phyloP scores from a whole-genome alignment of 192 early-diverging fungal genomes.

The Lunasporangiospora selenospora region DNA sequence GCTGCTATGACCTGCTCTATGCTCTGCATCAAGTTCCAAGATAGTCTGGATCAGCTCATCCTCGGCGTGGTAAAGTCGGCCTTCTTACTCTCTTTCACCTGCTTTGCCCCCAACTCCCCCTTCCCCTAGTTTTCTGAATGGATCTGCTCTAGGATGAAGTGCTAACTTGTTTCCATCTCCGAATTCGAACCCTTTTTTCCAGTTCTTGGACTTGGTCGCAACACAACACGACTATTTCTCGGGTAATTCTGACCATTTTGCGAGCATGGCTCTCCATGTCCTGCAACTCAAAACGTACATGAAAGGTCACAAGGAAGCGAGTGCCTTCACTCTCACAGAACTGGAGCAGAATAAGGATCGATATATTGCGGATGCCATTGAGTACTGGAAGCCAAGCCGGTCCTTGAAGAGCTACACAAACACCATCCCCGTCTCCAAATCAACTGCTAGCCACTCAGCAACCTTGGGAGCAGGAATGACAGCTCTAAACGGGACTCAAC shows the following conservation, averaged over 20 bases:
- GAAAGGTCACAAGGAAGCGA: conserved; percentile 40
- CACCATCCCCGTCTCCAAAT: conserved; percentile 1
- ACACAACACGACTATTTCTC: conserved; percentile 47
- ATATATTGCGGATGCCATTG: conserved; percentile 32
- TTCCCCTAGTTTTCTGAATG: too few relatives aligned
- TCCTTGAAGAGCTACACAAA: conserved; percentile 41
- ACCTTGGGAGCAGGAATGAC: too few relatives aligned
- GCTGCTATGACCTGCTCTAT: conserved; percentile 60
- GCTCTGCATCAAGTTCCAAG: conserved; percentile 62
- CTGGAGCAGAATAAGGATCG: conserved; percentile 43
- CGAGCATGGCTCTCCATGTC: conserved; percentile 40
- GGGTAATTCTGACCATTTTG: conserved; percentile 41
- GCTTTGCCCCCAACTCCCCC: too few relatives aligned
- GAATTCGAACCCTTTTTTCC: background rate
- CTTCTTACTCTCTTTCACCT: background rate
- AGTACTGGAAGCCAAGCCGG: conserved; percentile 48
- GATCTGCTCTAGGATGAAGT: too few relatives aligned
- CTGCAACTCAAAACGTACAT: conserved; percentile 44
- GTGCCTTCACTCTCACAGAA: conserved; percentile 11
- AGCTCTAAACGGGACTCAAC: conserved; percentile 39
- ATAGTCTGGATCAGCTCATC: conserved; percentile 57
- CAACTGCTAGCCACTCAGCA: conserved; percentile 21
- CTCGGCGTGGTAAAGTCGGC: conserved; percentile 47
- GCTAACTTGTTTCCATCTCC: conserved; percentile 10
- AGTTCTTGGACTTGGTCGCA: conserved; percentile 53